Percentiles rank a stretch among this genome's conserved stretches.
Evolutionary conservation across 2,329 filamentous ascomycete genomes (phyloP).

Genomic region (Exophiala bonariae): DNA sequence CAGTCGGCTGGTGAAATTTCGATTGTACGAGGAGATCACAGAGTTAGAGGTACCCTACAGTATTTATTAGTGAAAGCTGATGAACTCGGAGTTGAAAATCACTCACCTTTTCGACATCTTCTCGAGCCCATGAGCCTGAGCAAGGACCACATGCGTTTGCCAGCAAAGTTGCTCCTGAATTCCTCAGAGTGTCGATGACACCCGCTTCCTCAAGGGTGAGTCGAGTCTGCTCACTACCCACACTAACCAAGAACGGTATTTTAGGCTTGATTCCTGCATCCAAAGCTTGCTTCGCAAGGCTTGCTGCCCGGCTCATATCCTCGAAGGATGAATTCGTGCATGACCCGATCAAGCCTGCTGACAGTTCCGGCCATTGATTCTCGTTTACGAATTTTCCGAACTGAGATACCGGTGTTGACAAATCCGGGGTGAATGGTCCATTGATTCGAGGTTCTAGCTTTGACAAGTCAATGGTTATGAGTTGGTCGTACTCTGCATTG

Average conservation of each 20-base stretch:
- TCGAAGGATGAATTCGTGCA: conserved; percentile 90
- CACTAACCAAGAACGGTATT: conserved; percentile 88
- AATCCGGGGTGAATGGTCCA: conserved; percentile 95
- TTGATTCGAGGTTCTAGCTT: conserved; percentile 98
- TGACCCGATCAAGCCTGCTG: conserved; percentile 93
- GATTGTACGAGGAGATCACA: conserved; percentile 98
- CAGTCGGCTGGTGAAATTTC: conserved; percentile 98
- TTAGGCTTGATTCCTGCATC: conserved; percentile 92
- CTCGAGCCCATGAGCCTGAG: conserved; percentile 90
- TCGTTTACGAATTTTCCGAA: conserved; percentile 90
- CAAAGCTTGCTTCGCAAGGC: conserved; percentile 86
- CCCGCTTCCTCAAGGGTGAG: conserved; percentile 88
- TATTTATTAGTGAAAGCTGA: too few relatives aligned
- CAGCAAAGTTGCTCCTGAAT: conserved; percentile 90
- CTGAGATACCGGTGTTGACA: conserved; percentile 95
- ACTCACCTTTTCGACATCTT: conserved; percentile 90
- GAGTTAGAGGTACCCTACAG: conserved; percentile 78
- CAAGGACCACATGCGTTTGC: conserved; percentile 93
- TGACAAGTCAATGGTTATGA: conserved; percentile 92
- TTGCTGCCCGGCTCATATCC: conserved; percentile 91
- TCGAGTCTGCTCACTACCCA: conserved; percentile 93
- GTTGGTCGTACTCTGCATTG: conserved; percentile 89
- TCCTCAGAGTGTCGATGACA: conserved; percentile 88
- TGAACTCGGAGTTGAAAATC: conserved; percentile 47
- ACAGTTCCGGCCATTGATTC: conserved; percentile 95